Evolutionary conservation across 768 basidiomycete genomes (phyloP).

Genomic region (Trametopsis cervina): DNA sequence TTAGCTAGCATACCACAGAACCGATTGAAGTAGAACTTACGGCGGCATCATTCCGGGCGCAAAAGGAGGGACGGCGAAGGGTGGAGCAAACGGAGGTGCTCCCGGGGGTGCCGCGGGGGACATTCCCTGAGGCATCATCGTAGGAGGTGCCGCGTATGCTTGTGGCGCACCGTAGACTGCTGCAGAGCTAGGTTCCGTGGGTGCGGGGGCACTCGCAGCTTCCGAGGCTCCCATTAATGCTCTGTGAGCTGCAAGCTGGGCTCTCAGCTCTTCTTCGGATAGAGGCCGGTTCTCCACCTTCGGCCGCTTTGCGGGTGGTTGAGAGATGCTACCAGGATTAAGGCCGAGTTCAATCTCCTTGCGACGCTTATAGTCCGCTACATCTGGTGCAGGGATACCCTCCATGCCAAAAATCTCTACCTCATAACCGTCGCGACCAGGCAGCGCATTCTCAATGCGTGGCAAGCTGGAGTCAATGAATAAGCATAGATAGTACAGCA

Average conservation of each 20-base stretch:
- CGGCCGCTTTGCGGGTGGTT: constrained; percentile 74
- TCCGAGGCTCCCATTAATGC: constrained; percentile 76
- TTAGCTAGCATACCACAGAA: no score
- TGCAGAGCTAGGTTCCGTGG: constrained; percentile 37
- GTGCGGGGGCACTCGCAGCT: constrained; percentile 25
- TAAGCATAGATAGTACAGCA: constrained; percentile 7
- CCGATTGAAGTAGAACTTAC: constrained; percentile 30
- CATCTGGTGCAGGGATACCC: constrained; percentile 89
- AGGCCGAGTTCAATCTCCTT: constrained; percentile 93
- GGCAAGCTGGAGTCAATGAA: constrained; percentile 40
- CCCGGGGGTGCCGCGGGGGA: constrained; percentile 20
- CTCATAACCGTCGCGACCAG: constrained; percentile 95
- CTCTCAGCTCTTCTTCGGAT: constrained; percentile 76
- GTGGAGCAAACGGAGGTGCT: constrained; percentile 13
- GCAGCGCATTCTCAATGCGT: constrained; percentile 95
- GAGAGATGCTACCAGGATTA: constrained; percentile 72
- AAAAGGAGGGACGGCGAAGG: constrained; percentile 22
- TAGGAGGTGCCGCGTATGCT: constrained; percentile 47
- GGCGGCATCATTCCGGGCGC: constrained; percentile 51
- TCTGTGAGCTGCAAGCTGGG: constrained; percentile 85
- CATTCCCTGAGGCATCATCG: constrained; percentile 35
- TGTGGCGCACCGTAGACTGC: constrained; percentile 73
- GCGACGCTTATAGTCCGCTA: constrained; percentile 92
- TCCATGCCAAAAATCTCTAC: constrained; percentile 99
- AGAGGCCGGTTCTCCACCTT: constrained; percentile 73